phyloP scores from a whole-genome alignment of 495 filamentous ascomycete species.

The Penicilliopsis zonata region DNA sequence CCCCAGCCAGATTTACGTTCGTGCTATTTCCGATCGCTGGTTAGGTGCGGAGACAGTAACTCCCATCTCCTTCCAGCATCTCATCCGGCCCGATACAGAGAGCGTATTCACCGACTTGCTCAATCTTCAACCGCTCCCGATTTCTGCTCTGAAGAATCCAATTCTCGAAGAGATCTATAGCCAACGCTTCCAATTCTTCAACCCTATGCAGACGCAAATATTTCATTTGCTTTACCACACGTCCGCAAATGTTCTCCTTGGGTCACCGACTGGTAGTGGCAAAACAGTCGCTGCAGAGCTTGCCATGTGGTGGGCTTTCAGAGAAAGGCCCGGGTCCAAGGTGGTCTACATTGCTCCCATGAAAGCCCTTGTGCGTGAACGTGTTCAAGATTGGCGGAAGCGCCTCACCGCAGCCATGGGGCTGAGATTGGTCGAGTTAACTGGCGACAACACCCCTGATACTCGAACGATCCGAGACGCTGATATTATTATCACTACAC shows the following conservation, averaged over 20 bases:
- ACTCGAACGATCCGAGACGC: slow-evolving; percentile 88
- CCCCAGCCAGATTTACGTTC: slow-evolving; percentile 89
- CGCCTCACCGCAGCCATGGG: slow-evolving; percentile 78
- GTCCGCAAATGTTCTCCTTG: slow-evolving; percentile 78
- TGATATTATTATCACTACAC: slow-evolving; percentile 96
- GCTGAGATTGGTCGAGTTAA: slow-evolving; percentile 87
- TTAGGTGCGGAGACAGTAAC: slow-evolving; percentile 93
- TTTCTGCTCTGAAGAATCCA: slow-evolving; percentile 79
- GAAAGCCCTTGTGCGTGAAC: slow-evolving; percentile 95
- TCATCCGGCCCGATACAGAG: slow-evolving; percentile 95
- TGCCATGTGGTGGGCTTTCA: slow-evolving; percentile 99
- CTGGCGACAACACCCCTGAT: slow-evolving; percentile 96
- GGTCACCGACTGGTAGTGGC: slow-evolving; percentile 93
- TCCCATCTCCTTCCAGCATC: slow-evolving; percentile 91
- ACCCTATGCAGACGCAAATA: slow-evolving; percentile 98
- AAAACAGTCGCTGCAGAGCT: slow-evolving; percentile 94
- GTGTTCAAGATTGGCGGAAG: slow-evolving; percentile 87
- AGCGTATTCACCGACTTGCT: slow-evolving; percentile 92
- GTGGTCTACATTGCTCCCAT: slow-evolving; percentile 99
- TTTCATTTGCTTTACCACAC: slow-evolving; percentile 95
- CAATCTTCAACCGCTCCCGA: slow-evolving; percentile 81
- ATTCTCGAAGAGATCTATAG: slow-evolving; percentile 79
- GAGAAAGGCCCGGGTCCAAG: slow-evolving; percentile 89
- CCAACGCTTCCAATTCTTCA: slow-evolving; percentile 87
- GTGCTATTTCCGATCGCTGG: slow-evolving; percentile 91